Base-by-base conservation (phyloP, 805 yeast species). In the Candida koratica region DNA sequence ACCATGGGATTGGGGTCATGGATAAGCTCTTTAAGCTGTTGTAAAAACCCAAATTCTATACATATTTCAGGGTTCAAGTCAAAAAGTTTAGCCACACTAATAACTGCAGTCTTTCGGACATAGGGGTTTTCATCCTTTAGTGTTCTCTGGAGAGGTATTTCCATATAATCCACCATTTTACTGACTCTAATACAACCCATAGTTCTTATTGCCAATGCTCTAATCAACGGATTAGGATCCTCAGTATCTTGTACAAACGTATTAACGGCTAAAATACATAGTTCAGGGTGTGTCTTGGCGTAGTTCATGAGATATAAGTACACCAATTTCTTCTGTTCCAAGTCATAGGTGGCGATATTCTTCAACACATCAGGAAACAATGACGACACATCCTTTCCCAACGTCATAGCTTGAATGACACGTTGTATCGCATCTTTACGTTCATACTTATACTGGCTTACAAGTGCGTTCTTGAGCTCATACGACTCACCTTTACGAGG, bases 151-250 rank as follows among this genome's bases (percentile, higher is more conserved):
- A 93, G 67, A 0, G 98, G 98, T 14, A 82, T 80, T 45, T 87
- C 93, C 79, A 93, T 77, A 56, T 93, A 93, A 55, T 90, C 97
- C 28, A 88, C 85, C 79, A 93, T 89, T 59, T 84, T 89, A 53
- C 85, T 95, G 13, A 93, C 97, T 29, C 97, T 70, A 34, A 93
- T 88, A 65, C 97, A 90, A 0, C 98, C 97, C 99, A 93, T 93
- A 9, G 99, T 93, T 53, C 98, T 77, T 41, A 93, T 89, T 0
- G 99, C 97, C 62, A 93, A 75, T 1, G 97, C 96, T 37, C 97
- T 73, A 17, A 93, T 89, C 49, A 94, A 71, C 1, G 99, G 99
- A 54, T 93, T 93, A 33, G 96, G 95, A 57, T 93, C 97, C 55
- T 86, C 95, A 2, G 96, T 79, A 62, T 93, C 99, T 58, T 74